phyloP scores from a whole-genome alignment of 2,329 filamentous ascomycete species.

The Penicillium concentricum region DNA sequence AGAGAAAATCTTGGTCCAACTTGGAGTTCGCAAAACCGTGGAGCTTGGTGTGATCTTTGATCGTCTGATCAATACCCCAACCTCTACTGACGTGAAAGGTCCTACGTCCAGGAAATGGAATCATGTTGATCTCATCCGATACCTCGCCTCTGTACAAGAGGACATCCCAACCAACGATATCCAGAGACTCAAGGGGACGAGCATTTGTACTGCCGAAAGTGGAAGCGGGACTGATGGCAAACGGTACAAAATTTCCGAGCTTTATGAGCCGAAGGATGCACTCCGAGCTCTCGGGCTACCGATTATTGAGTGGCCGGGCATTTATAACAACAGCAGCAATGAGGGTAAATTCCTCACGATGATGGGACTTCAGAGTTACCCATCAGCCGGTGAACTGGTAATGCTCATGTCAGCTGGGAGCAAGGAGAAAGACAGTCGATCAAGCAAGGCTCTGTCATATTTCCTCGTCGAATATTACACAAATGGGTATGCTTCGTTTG shows the following conservation, averaged over 20 bases:
- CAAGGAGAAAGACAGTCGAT: conserved; percentile 55
- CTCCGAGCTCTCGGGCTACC: conserved; percentile 70
- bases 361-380: conserved; percentile 72
- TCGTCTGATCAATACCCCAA: conserved; percentile 66
- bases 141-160: conserved; percentile 81
- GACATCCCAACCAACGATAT: conserved; percentile 86
- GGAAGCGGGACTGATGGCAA: conserved; percentile 55
- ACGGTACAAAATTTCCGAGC: conserved; percentile 69
- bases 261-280: conserved; percentile 75
- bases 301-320: conserved; percentile 78
- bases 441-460: conserved; percentile 73
- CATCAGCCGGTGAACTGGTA: conserved; percentile 71
- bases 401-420: conserved; percentile 69
- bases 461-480: conserved; percentile 76
- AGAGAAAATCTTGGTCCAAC: conserved; percentile 78
- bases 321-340: conserved; percentile 61
- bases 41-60: conserved; percentile 93
- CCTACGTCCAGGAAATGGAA: conserved; percentile 67
- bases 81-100: conserved; percentile 47
- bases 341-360: conserved; percentile 73
- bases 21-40: conserved; percentile 93
- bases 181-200: conserved; percentile 71
- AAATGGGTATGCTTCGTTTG: conserved; percentile 70
- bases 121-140: conserved; percentile 91
- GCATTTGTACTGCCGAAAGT: conserved; percentile 77